Base-by-base conservation (phyloP, 257 asterid genomes). In the Primulina eburnea region DNA sequence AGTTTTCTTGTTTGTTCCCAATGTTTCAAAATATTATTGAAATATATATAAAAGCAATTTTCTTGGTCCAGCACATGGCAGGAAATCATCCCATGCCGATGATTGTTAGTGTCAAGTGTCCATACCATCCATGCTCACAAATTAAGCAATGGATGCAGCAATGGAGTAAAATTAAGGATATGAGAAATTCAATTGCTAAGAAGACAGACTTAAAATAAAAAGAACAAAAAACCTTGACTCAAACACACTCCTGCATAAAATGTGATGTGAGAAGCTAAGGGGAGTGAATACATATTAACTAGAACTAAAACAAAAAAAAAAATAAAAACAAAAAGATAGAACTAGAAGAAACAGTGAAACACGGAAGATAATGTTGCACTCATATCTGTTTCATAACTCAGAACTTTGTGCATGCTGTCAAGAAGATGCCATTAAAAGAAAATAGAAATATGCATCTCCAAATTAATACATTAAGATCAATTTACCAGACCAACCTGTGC, bases 401-500 rank as follows among this genome's bases (percentile, higher is more conserved):
- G 70, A 34, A 76, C 58, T 60, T 63, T 24, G 24, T 4, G 55
- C 68, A 53, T 55, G 38, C 2, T 50, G 43, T 38, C 68, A 75
- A 43, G 47, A 70, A 62, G 35, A 37, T 7, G 2, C 62, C 66
- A 34, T 61, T 34, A 55, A 61, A 53, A 65, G 6, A 62, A 55
- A 29, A 61, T 29, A 62, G 53, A 20, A 75, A 69, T 64, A 64
- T 29, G 60, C 67, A 69, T 67, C 57, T 68, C 53, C 77, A 10
- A 43, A 64, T 20, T 43, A 58, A 69, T 17, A 74, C 38, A 72
- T 60, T 1, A 17, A 65, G 57, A 61, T 47, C 12, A 63, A 64
- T 52, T 35, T 69, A 52, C 52, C 29, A 75, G 78, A 76, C 74
- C 75, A 81, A 93, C 99, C 97, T 93, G 99, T 78, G 97, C 92